Base-by-base conservation (phyloP, 2,329 filamentous ascomycete species). In the Dactylellina leptospora region DNA sequence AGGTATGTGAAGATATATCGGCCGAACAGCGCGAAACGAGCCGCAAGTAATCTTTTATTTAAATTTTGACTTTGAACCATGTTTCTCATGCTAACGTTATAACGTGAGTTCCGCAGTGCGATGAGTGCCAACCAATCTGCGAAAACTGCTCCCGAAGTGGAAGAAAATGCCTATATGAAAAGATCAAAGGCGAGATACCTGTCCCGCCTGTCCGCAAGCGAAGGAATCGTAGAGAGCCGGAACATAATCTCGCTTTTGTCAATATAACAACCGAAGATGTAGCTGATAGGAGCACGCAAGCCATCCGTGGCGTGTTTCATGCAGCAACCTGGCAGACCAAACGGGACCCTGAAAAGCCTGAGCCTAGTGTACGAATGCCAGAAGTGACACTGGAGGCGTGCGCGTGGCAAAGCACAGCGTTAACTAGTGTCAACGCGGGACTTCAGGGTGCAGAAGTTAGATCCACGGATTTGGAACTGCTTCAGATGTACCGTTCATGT, bases 181-280 rank as follows among this genome's bases (percentile, higher is more conserved):
- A 22, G 2, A 25, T 55, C 22, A 55, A 28, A 16, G 51, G 51
- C n/a, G 51, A 55, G 4, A 55, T 55, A 42, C 51, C 51, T 5
- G 51, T 55, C 3, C 30, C 51, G 4, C 51, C 51, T 2, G 18
- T 55, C 11, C 51, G 51, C 1, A 38, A 25, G 33, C 51, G 30
- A 13, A 40, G 33, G 8, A 40, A 33, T 5, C n/a, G 30, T 4
- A 55, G 20, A 13, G 16, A 53, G 27, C 23, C 44, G 13, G 27
- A 4, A 3, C 30, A 36, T 9, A 22, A 10, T n/a, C 30, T 25
- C n/a, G 18, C 4, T 25, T 55, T 55, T 27, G 20, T 40, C 51
- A 55, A 38, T 20, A 5, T 55, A 8, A 40, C 33, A 2, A 16
- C 4, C 6, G 9, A 25, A 2, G 51, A 55, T 25, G 36, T 55